A percentile compares a stretch with the other conserved stretches of the same genome.
Conservation (phyloP, 176 grass and related monocot genomes). For the Oryza glaberrima region DNA sequence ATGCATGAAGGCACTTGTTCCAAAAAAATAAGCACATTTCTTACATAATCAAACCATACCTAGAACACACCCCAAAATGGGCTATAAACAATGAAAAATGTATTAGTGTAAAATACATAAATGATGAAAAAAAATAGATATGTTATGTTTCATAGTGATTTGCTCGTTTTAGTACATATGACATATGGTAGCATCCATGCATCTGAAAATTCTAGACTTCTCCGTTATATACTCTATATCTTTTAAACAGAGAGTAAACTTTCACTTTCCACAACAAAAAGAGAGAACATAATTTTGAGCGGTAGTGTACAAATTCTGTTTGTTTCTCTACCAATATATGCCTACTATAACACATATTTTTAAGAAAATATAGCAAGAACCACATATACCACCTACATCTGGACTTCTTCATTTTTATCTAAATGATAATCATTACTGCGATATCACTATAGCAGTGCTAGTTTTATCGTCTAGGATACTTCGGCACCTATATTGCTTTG, state of each 20-base stretch:
- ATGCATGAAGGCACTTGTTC: not conserved
- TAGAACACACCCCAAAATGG: not conserved
- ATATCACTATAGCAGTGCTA: not conserved
- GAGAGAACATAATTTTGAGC: not conserved
- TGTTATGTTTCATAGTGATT: not conserved
- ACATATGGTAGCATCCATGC: not conserved
- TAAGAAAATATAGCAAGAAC: not conserved
- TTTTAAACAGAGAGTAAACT: not conserved
- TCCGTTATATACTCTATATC: not conserved
- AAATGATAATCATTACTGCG: not conserved
- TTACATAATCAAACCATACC: not conserved
- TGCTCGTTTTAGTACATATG: not conserved
- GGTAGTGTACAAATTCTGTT: not conserved
- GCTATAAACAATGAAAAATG: not conserved
- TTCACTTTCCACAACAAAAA: not conserved
- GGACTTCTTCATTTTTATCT: not conserved
- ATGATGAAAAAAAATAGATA: not conserved
- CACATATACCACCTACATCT: not conserved
- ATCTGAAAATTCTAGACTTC: too few species aligned
- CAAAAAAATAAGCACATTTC: not conserved
- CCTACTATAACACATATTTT: not conserved
- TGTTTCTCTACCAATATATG: not conserved
- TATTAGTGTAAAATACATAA: not conserved
- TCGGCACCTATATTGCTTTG: too few species aligned
- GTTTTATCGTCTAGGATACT: not conserved